Base-by-base conservation (phyloP, 2,329 filamentous ascomycete species). In the Cladobotryum protrusum region DNA sequence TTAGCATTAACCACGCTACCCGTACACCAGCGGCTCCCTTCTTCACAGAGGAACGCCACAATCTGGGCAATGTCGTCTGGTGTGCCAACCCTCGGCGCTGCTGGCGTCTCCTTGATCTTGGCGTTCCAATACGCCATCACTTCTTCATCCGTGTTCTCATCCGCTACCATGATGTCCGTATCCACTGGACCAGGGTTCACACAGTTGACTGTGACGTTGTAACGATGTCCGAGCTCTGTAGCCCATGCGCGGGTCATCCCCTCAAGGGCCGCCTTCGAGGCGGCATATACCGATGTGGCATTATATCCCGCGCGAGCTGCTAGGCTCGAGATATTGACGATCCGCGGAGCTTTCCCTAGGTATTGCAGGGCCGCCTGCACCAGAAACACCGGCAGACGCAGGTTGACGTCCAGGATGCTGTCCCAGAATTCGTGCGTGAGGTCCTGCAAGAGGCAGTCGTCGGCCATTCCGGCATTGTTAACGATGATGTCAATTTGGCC, bases 251-350 rank as follows among this genome's bases (percentile, higher is more conserved):
- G 57, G 1, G 52, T 55, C 2, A 64, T 33, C 1, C 59, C 59
- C 43, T 67, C 65, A 19, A 59, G 50, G 0, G 67, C 67, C 7
- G 65, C 67, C 45, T 69, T 69, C 0, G 64, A 65, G 2, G 65
- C 58, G 0, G 56, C 63, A 32, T 71, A 70, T 7, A 24, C 20
- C 0, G 70, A 61, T 0, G 64, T 61, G 0, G 52, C 57, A 1
- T 62, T 52, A 2, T 63, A 53, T 1, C 65, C 67, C 2, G 63
- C 48, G 1, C 64, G 57, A 1, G 65, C 64, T n/a, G 55, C 60
- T 3, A 59, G 59, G 0, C 65, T 67, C 1, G 66, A 67, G 3
- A 70, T 52, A 20, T 63, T 60, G n/a, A 70, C 57, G 1, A 70
- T 63, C 0, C 67, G 63, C 0, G 66, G 63, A 3, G 63, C 61